Base-by-base conservation (phyloP, 1,284 basidiomycete species). In the Rhodotorula sp. region DNA sequence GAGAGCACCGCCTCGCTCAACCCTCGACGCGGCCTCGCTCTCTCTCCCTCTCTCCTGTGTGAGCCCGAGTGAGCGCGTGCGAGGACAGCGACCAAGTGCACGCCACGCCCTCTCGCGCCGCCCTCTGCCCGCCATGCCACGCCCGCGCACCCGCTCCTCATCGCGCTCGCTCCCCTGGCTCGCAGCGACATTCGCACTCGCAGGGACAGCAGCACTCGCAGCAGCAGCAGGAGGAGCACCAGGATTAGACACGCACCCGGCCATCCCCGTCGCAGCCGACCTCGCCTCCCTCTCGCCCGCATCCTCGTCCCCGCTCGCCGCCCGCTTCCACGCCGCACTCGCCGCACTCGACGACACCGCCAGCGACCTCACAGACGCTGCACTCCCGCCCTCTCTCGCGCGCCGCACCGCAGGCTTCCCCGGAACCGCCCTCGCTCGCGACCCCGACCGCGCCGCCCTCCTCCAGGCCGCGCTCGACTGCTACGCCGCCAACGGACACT, bases 401-500 rank as follows among this genome's bases (percentile, higher is more conserved):
- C 5, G 7, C 42, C 66, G 45, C 44, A 21, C 67, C 7, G 4
- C 4, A 21, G 79, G 79, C 13, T 54, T 80, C 12, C 79, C 79
- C 13, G 79, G 79, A 9, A 80, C 79, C 1, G 67, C 66, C 52
- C 74, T 79, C 65, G 42, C 60, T 3, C 59, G 56, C 17, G 48
- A 48, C 9, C 45, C 61, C n/a, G 77, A 77, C 50, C 34, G 34
- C 34, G 75, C 75, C 5, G 21, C 25, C 17, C 45, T 42, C 41
- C 46, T 80, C 19, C 79, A 80, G 55, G 49, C 54, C 45, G 75
- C 77, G 58, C 72, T 80, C 63, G 79, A 80, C 67, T 80, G 79
- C 66, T 67, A 64, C 25, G 63, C 73, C 4, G 49, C 61, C 16
- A 34, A 72, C 14, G 79, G 79, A 27, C 65, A 74, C 57, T 80